Evolutionary conservation across 2,329 filamentous ascomycete genomes (phyloP), one percentile per base, ranked within the genome.

Genomic region (Cryphonectria japonica): DNA sequence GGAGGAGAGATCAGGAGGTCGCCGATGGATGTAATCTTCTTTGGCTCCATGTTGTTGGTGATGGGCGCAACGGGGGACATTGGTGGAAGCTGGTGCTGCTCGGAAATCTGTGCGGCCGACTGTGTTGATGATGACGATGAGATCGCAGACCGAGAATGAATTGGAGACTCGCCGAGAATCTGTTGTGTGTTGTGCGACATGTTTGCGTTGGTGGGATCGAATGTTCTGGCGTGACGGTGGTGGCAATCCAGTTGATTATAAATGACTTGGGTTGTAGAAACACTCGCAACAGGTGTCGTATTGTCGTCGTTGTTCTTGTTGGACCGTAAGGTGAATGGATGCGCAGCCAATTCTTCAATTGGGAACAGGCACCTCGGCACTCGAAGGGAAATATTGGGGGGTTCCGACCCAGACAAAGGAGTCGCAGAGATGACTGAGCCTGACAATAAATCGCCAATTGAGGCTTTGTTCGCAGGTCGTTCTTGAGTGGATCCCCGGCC

Each of bases 1-100:
- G 88, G 88, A 43, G 89, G 89, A 32, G 89, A 91, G 50, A 72
- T 72, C 85, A 91, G 89, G 71, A 91, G 81, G 72, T 82, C 89
- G 80, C 78, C 85, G 74, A 87, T 86, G 73, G 85, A 82, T 68
- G 85, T 76, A 2, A 78, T 75, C 74, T 85, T 86, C 77, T 82
- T 85, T 5, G 75, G 57, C 43, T 76, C 72, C 60, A 68, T 61
- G 14, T 66, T 61, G 14, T 66, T 46, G 34, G 68, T 57, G 14
- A 66, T 57, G 34, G 68, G 37, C 22, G 60, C 37, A 29, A 32
- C 16, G 13, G 41, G 29, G 32, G 14, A 57, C 3, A 37, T 66
- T 13, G 64, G 29, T 22, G 46, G 32, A 22, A 52, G 64, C 16
- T 16, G 46, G 13, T n/a, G 32, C 46, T 54, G 63, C 26, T 52